These are phyloP conservation scores for Coniella vitis DNA, from an alignment of 2,329 filamentous ascomycete genomes.

Conservation along the genomic window DNA sequence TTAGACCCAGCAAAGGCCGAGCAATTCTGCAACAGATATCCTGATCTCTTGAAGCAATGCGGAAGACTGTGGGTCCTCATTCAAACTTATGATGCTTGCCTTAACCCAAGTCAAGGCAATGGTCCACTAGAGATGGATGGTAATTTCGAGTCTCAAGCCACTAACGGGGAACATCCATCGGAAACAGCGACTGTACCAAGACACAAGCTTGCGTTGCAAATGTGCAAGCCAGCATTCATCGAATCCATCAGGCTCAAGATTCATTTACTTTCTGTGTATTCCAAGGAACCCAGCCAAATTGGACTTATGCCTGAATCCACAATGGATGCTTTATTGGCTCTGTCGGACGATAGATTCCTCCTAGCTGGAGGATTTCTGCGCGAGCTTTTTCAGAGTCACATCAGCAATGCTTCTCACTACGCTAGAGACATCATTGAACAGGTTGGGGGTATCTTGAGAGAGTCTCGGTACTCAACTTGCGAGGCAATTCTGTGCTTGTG, in stretches of 20 bases:
- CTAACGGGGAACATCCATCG: conserved; percentile 33
- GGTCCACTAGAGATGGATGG: conserved; percentile 63
- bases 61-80: conserved; percentile 31
- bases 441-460: conserved; percentile 44
- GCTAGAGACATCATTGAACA: conserved; percentile 42
- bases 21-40: conserved; percentile 30
- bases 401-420: conserved; percentile 41
- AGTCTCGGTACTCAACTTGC: conserved; percentile 60
- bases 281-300: conserved; percentile 36
- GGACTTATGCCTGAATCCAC: conserved; percentile 45
- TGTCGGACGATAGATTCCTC: conserved; percentile 48
- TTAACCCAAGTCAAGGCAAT: conserved; percentile 29
- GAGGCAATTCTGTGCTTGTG: conserved; percentile 65
- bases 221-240: conserved; percentile 41
- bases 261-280: conserved; percentile 35
- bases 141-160: conserved; percentile 55
- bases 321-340: conserved; percentile 40
- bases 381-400: conserved; percentile 48
- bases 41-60: conserved; percentile 37
- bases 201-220: conserved; percentile 33
- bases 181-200: conserved; percentile 38
- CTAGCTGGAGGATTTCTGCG: conserved; percentile 41
- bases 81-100: conserved; percentile 26
- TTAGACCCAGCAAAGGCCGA: conserved; percentile 32
- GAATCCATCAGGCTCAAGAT: conserved; percentile 40